These are phyloP conservation scores for Solanum hybrid DNA, from an alignment of 305 asterid genomes.

Conservation along the genomic window DNA sequence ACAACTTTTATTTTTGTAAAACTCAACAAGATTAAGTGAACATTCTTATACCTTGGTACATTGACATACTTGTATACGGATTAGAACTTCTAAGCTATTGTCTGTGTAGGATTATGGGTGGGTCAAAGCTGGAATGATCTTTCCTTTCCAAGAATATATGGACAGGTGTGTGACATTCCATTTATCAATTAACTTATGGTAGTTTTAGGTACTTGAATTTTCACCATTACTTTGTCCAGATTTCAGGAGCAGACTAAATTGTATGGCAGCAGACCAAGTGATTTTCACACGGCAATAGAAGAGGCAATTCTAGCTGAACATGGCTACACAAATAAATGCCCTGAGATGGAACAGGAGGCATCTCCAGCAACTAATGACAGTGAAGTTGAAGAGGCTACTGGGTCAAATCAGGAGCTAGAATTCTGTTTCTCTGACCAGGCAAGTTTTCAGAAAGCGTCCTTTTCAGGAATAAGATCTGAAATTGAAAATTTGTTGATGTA, in stretches of 20 bases:
- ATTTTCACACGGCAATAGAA: conserved; percentile 69
- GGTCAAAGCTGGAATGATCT: conserved; percentile 88
- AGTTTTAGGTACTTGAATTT: conserved; percentile 7
- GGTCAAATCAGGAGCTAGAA: conserved; percentile 61
- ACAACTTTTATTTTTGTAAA: neutral
- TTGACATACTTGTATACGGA: neutral
- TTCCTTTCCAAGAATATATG: conserved; percentile 72
- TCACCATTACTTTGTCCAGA: conserved; percentile 29
- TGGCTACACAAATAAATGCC: conserved; percentile 30
- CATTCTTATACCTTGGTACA: neutral
- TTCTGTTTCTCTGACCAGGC: conserved; percentile 46
- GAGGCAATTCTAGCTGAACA: conserved; percentile 67
- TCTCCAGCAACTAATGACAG: conserved; percentile 21
- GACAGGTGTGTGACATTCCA: conserved; percentile 47
- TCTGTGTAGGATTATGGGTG: conserved; percentile 80
- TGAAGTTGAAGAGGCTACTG: conserved; percentile 63
- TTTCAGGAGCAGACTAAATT: conserved; percentile 90
- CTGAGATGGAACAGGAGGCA: conserved; percentile 33
- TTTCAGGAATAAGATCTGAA: neutral
- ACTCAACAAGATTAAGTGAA: neutral
- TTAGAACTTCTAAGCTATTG: conserved; percentile 1
- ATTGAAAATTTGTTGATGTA: neutral
- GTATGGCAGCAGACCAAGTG: conserved; percentile 79
- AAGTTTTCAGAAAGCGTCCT: conserved; percentile 26
- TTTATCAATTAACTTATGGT: neutral